Conservation (phyloP, 768 basidiomycete species). For the Phaffia tasmanica region DNA sequence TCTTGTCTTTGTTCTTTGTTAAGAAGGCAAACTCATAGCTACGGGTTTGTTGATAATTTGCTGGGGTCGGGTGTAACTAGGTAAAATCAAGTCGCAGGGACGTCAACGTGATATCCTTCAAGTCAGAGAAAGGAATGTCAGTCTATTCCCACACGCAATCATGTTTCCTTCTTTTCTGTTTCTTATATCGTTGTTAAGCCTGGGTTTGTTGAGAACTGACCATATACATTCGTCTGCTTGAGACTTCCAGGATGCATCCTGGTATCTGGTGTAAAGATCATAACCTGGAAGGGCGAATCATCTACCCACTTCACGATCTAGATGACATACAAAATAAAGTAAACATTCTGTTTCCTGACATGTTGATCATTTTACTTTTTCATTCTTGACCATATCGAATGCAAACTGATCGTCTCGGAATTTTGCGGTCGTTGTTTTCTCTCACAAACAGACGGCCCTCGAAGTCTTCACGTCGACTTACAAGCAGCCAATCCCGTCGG, state of each 20-base stretch:
- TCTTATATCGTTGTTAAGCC: neutral
- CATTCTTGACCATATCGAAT: neutral
- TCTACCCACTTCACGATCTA: constrained; percentile 74
- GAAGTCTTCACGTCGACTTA: constrained; percentile 76
- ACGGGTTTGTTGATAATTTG: neutral
- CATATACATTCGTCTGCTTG: neutral
- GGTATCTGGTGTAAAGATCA: constrained; percentile 71
- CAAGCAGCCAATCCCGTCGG: constrained; percentile 57
- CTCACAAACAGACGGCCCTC: constrained; percentile 59
- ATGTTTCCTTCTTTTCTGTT: neutral
- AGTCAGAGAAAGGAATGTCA: constrained; percentile 55
- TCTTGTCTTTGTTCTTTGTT: neutral
- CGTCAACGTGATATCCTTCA: constrained; percentile 58
- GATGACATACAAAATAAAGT: constrained; percentile 39
- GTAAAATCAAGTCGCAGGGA: constrained; percentile 66
- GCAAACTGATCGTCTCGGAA: neutral
- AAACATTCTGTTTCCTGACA: neutral
- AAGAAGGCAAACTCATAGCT: no score
- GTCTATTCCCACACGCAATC: neutral
- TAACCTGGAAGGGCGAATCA: constrained; percentile 46
- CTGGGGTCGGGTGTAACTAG: constrained; percentile 38
- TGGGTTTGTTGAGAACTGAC: no score
- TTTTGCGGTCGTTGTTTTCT: neutral
- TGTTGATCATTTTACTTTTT: neutral
- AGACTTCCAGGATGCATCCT: constrained; percentile 48